phyloP scores from a whole-genome alignment of 140 eudicot genomes.

The Cichorium intybus region DNA sequence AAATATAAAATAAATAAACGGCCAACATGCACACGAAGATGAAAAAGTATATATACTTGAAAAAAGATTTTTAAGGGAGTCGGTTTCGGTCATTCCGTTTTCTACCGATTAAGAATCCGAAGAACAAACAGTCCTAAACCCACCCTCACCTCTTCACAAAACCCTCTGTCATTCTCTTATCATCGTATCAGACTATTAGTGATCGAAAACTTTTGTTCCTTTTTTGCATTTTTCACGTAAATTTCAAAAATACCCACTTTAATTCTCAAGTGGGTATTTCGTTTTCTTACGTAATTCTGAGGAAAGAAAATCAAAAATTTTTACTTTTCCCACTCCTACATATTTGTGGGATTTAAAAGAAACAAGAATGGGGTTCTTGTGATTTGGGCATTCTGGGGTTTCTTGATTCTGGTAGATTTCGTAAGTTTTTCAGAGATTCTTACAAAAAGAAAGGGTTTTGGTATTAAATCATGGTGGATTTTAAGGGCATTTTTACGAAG shows the following conservation, averaged over 20 bases:
- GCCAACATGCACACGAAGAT: slow-evolving; percentile 2
- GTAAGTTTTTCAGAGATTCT: slow-evolving; percentile 1
- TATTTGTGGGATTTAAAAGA: neutral
- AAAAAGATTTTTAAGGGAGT: slow-evolving; percentile 3
- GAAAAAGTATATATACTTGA: slow-evolving; percentile 16
- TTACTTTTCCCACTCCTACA: neutral
- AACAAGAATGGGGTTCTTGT: slow-evolving; percentile 1
- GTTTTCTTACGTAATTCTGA: neutral
- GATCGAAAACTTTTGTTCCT: neutral
- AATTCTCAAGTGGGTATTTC: neutral
- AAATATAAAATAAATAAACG: neutral
- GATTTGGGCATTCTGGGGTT: slow-evolving; percentile 13
- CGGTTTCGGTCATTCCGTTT: slow-evolving; percentile 15
- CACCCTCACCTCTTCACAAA: neutral
- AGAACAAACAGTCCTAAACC: slow-evolving; percentile 2
- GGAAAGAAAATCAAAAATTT: neutral
- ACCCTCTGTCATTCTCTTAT: neutral
- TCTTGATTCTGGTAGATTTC: slow-evolving; percentile 5
- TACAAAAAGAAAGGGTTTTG: slow-evolving; percentile 7
- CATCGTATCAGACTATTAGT: neutral
- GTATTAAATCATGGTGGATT: slow-evolving; percentile 28
- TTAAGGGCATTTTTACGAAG: slow-evolving; percentile 43
- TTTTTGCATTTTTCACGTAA: neutral
- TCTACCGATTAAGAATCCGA: neutral
- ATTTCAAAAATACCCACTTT: neutral